Conservation (phyloP, 208 protist species). For the Acanthamoeba culbertsoni region DNA sequence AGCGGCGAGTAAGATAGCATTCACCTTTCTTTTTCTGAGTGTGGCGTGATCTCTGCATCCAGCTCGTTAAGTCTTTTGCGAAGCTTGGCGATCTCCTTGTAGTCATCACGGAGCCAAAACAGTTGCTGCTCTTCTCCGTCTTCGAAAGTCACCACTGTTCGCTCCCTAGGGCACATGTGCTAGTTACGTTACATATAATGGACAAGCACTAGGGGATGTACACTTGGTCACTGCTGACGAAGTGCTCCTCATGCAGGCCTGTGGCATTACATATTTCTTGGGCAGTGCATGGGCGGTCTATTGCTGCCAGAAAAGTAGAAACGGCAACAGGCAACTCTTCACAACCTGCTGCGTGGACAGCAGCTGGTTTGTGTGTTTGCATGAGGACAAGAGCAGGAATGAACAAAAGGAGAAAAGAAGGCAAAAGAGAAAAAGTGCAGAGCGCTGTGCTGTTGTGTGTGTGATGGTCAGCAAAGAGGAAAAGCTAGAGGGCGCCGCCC, state of each 20-base stretch:
- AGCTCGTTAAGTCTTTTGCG: background rate
- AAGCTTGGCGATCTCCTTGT: background rate
- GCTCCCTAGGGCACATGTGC: background rate
- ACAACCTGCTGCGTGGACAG: no score
- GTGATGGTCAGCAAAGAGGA: background rate
- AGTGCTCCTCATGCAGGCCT: no score
- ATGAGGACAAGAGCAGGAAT: background rate
- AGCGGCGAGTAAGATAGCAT: no score
- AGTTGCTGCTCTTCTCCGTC: background rate
- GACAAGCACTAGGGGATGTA: background rate
- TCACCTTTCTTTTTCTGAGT: background rate
- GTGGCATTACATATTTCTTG: no score
- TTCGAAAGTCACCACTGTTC: background rate
- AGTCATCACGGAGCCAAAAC: background rate
- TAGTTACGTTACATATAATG: background rate
- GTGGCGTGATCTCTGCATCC: background rate
- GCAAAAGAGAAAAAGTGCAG: no score
- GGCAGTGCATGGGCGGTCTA: no score
- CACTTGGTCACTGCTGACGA: background rate
- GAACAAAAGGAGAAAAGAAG: background rate
- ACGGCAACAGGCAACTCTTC: no score
- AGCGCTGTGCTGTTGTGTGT: background rate
- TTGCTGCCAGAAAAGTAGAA: no score
- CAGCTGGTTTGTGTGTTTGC: background rate
- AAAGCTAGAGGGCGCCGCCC: conserved; percentile 17